A percentile compares a stretch with the other conserved stretches of the same genome.
phyloP scores from a whole-genome alignment of 2,329 filamentous ascomycete species.

The Phialemoniopsis sp. region DNA sequence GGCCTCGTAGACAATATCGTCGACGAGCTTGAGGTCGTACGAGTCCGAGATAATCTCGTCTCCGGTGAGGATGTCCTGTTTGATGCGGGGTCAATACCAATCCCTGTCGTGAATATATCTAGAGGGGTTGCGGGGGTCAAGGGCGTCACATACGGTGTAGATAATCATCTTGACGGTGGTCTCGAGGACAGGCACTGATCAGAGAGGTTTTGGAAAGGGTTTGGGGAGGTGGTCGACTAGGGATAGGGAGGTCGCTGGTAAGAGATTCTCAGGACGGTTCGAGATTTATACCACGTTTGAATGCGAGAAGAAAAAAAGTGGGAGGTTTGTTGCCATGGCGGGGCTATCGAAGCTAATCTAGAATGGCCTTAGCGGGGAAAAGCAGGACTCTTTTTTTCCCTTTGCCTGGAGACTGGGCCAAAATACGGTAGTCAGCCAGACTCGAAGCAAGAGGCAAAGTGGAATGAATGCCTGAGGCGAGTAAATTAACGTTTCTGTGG shows the following conservation, averaged over 20 bases:
- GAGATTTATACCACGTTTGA: background rate
- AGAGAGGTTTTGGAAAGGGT: too few species aligned
- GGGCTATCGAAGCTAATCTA: background rate
- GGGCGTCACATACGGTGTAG: constrained; percentile 54
- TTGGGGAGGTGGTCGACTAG: background rate
- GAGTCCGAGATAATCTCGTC: constrained; percentile 98
- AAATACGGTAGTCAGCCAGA: too few species aligned
- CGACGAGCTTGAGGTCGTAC: constrained; percentile 76
- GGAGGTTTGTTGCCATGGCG: constrained; percentile 1
- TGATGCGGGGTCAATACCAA: constrained; percentile 19
- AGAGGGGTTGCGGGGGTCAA: background rate
- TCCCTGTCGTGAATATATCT: constrained; percentile 4
- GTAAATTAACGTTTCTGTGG: too few species aligned
- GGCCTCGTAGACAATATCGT: constrained; percentile 80
- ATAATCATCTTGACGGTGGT: constrained; percentile 65
- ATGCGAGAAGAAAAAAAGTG: constrained; percentile 12
- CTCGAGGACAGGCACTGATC: constrained; percentile 11
- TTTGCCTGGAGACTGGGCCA: too few species aligned
- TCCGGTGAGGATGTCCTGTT: constrained; percentile 78
- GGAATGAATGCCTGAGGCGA: too few species aligned
- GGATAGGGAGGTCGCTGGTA: constrained; percentile 4
- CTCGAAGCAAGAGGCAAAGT: too few species aligned
- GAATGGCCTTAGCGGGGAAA: constrained; percentile 14
- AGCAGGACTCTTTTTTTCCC: constrained; percentile 6
- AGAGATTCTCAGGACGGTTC: too few species aligned